A percentile compares a stretch with the other conserved stretches of the same genome.
Evolutionary conservation across 2,329 filamentous ascomycete genomes (phyloP).

Genomic region (Penicillium sp.): DNA sequence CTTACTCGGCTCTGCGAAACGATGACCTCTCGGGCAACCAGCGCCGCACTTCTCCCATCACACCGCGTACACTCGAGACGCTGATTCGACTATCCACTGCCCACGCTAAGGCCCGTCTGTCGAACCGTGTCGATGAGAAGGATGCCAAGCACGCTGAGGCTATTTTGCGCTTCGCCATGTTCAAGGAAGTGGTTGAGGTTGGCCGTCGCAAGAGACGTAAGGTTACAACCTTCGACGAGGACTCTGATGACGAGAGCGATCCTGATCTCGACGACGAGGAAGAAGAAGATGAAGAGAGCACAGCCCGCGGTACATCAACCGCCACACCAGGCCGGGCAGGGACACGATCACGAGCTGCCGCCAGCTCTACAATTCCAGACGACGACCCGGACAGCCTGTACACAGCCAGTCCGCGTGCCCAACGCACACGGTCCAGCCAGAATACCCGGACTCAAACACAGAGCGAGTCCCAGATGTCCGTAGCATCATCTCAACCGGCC

Average conservation of each 20-base stretch:
- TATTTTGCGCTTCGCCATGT: conserved; percentile 89
- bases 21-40: conserved; percentile 95
- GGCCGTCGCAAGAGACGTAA: conserved; percentile 81
- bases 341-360: conserved; percentile 35
- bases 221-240: conserved; percentile 65
- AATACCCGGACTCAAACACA: conserved; percentile 43
- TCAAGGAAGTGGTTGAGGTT: conserved; percentile 84
- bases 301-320: conserved; percentile 22
- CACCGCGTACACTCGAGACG: conserved; percentile 93
- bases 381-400: conserved; percentile 55
- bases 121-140: conserved; percentile 80
- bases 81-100: conserved; percentile 97
- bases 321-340: conserved; percentile 33
- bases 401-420: conserved; percentile 49
- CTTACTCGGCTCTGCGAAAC: conserved; percentile 90
- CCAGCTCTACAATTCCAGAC: conserved; percentile 50
- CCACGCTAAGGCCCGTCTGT: conserved; percentile 88
- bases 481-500: conserved; percentile 75
- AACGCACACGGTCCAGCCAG: conserved; percentile 36
- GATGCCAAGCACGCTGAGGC: conserved; percentile 85
- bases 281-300: conserved; percentile 26
- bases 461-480: conserved; percentile 59
- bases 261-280: conserved; percentile 38
- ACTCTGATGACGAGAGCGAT: conserved; percentile 50
- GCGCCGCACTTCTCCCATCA: conserved; percentile 89